Evolutionary conservation across 1,284 basidiomycete species (phyloP).

Genomic region (Ganoderma lucidum): DNA sequence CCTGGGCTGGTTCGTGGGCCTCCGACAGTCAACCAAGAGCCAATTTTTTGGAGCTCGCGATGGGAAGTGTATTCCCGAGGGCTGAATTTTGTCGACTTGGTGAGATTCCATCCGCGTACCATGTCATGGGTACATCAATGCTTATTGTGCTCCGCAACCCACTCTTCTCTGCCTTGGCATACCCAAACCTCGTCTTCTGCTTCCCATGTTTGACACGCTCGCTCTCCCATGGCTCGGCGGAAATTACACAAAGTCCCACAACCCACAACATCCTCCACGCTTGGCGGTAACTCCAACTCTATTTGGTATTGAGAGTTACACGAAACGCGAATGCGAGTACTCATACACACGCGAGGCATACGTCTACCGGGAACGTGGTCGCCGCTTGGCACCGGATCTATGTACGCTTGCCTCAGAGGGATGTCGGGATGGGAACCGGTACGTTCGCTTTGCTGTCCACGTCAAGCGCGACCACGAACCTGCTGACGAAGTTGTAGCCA

Average conservation of each 20-base stretch:
- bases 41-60: no score
- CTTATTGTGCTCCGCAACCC: background rate
- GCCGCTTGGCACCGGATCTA: background rate
- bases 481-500: constrained; percentile 50
- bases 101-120: background rate
- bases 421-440: constrained; percentile 46
- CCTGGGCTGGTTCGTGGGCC: no score
- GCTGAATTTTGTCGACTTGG: background rate
- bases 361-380: background rate
- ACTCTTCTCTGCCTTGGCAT: background rate
- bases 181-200: background rate
- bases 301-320: background rate
- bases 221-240: background rate
- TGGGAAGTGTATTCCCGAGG: background rate
- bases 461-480: constrained; percentile 50
- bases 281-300: background rate
- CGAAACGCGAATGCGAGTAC: background rate
- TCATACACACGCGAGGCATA: background rate
- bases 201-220: background rate
- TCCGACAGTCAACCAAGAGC: no score
- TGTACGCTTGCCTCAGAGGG: background rate
- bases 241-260: background rate
- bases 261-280: background rate
- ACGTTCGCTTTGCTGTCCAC: constrained; percentile 50
- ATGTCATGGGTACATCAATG: background rate